phyloP scores from a whole-genome alignment of 2,329 filamentous ascomycete species.

The Phialophora tarda region DNA sequence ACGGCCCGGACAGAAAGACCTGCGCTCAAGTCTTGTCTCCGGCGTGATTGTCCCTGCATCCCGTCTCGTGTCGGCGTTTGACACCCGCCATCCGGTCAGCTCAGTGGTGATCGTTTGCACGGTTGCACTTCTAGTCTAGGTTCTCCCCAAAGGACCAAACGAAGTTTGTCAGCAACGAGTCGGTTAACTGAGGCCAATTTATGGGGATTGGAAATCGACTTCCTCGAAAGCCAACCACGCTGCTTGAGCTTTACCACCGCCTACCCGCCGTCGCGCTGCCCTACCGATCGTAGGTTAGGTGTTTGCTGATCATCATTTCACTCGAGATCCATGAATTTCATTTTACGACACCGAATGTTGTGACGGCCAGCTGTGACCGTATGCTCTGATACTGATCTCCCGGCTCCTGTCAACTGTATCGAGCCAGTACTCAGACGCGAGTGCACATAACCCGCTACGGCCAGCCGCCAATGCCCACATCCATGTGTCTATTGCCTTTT shows the following conservation, averaged over 20 bases:
- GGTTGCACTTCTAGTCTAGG: too few species aligned
- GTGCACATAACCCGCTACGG: neutral
- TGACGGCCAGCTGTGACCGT: neutral
- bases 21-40: slow-evolving; percentile 1
- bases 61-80: neutral
- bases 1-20: slow-evolving; percentile 4
- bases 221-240: neutral
- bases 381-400: neutral
- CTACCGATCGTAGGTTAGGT: neutral
- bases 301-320: neutral
- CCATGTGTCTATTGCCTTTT: slow-evolving; percentile 1
- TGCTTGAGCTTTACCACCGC: neutral
- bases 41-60: neutral
- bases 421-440: neutral
- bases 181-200: neutral
- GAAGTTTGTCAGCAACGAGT: slow-evolving; percentile 15
- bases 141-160: slow-evolving; percentile 2
- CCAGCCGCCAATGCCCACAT: neutral
- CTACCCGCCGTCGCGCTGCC: too few species aligned
- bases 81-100: slow-evolving; percentile 13
- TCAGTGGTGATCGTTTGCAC: neutral
- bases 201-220: slow-evolving; percentile 19
- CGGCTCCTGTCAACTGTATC: neutral
- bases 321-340: neutral
- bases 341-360: neutral